A percentile compares a stretch with the other conserved stretches of the same genome.
phyloP scores from a whole-genome alignment of 2,329 filamentous ascomycete species.

The Penicillium polonicum region DNA sequence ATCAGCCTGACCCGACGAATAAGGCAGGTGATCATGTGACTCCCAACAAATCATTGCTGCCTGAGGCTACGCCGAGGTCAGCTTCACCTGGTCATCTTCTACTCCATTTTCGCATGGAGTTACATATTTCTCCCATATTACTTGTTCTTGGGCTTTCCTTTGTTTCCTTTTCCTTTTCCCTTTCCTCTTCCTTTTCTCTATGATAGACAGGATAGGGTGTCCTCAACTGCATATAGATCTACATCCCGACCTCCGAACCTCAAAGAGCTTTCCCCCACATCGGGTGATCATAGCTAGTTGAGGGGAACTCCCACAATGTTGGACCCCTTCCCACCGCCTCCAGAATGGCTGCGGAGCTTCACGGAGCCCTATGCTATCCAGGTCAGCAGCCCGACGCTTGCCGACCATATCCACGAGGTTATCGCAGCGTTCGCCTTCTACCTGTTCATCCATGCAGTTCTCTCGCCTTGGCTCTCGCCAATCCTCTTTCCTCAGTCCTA shows the following conservation, averaged over 20 bases:
- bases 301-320: conserved; percentile 36
- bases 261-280: conserved; percentile 17
- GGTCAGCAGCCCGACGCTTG: conserved; percentile 55
- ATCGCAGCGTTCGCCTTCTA: conserved; percentile 57
- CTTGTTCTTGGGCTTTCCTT: neutral
- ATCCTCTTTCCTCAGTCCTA: conserved; percentile 57
- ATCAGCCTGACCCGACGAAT: neutral
- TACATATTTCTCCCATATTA: conserved; percentile 3
- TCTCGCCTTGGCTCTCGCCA: conserved; percentile 57
- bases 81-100: conserved; percentile 9
- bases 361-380: conserved; percentile 52
- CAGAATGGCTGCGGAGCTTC: conserved; percentile 51
- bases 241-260: conserved; percentile 8
- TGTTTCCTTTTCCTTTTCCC: conserved; percentile 14
- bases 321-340: conserved; percentile 49
- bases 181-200: conserved; percentile 9
- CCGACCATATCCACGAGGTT: conserved; percentile 63
- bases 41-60: conserved; percentile 19
- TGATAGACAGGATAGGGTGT: conserved; percentile 13
- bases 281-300: conserved; percentile 17
- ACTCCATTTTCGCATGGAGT: conserved; percentile 1
- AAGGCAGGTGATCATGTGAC: conserved; percentile 21
- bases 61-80: conserved; percentile 22
- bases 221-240: conserved; percentile 9
- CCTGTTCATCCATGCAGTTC: conserved; percentile 52